Conservation (phyloP, 1,284 basidiomycete species). For the Puccinia triticina region DNA sequence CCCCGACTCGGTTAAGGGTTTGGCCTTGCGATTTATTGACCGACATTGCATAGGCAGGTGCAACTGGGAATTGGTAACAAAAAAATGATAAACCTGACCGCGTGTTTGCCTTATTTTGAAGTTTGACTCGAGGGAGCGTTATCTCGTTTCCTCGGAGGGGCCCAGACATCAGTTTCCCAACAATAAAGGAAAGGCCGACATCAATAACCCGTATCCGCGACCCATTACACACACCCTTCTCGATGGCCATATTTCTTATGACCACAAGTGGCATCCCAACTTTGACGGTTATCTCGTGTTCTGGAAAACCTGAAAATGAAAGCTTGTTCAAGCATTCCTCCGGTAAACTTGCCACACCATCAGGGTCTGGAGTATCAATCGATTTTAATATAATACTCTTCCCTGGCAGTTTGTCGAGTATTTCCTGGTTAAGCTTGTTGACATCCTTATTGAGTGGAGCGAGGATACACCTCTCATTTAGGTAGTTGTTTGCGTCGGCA, state of each 20-base stretch:
- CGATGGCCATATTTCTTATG: neutral
- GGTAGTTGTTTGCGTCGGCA: too few relatives aligned
- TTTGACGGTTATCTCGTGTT: neutral
- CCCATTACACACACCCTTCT: conserved; percentile 21
- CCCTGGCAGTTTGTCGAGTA: neutral
- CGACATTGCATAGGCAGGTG: neutral
- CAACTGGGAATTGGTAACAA: neutral
- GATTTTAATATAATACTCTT: neutral
- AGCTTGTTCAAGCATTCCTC: neutral
- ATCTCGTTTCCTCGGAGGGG: neutral
- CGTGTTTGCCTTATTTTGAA: too few relatives aligned
- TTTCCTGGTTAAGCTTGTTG: neutral
- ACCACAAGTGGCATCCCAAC: neutral
- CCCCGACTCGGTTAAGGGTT: neutral
- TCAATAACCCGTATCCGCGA: neutral
- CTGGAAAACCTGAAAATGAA: neutral
- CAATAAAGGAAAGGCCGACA: neutral
- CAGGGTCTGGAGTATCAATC: neutral
- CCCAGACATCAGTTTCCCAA: neutral
- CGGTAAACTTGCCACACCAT: neutral
- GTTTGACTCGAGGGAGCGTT: too few relatives aligned
- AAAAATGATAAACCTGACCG: too few relatives aligned
- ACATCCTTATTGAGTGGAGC: neutral
- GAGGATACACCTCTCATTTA: too few relatives aligned
- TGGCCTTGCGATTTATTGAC: neutral